These are phyloP conservation scores for Boletus rubroflammeus DNA, from an alignment of 768 basidiomycete species.

Conservation along the genomic window DNA sequence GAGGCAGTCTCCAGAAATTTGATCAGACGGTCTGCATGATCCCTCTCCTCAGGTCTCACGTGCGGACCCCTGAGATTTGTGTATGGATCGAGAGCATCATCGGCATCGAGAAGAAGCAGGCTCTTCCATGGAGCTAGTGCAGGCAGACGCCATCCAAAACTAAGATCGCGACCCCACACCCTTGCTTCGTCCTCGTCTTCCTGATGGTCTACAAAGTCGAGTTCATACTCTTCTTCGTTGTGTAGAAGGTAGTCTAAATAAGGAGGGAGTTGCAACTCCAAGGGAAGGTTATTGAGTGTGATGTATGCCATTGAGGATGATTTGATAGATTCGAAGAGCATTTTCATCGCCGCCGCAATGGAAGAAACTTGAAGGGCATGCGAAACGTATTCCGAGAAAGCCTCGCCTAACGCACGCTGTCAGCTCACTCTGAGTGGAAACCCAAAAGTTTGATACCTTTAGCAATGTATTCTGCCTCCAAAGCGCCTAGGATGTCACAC, in stretches of 20 bases:
- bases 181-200: slow-evolving; percentile 51
- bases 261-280: slow-evolving; percentile 86
- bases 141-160: slow-evolving; percentile 70
- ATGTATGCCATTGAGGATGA: slow-evolving; percentile 73
- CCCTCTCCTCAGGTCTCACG: slow-evolving; percentile 59
- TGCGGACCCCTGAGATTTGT: slow-evolving; percentile 57
- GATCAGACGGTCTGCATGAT: slow-evolving; percentile 66
- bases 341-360: slow-evolving; percentile 75
- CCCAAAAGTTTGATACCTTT: slow-evolving; percentile 53
- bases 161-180: slow-evolving; percentile 65
- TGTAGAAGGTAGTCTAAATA: slow-evolving; percentile 70
- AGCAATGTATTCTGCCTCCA: slow-evolving; percentile 68
- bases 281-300: slow-evolving; percentile 69
- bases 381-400: slow-evolving; percentile 52
- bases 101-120: slow-evolving; percentile 67
- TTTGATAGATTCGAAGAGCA: slow-evolving; percentile 76
- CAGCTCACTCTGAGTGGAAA: slow-evolving; percentile 2
- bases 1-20: slow-evolving; percentile 73
- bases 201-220: slow-evolving; percentile 45
- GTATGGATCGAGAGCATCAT: slow-evolving; percentile 54
- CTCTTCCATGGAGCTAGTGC: slow-evolving; percentile 90
- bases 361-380: slow-evolving; percentile 65
- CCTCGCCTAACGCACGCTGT: slow-evolving; percentile 43
- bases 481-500: slow-evolving; percentile 62
- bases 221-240: slow-evolving; percentile 55